Conservation (phyloP, 1,284 basidiomycete genomes). For the Sanghuangporus sanghuang region DNA sequence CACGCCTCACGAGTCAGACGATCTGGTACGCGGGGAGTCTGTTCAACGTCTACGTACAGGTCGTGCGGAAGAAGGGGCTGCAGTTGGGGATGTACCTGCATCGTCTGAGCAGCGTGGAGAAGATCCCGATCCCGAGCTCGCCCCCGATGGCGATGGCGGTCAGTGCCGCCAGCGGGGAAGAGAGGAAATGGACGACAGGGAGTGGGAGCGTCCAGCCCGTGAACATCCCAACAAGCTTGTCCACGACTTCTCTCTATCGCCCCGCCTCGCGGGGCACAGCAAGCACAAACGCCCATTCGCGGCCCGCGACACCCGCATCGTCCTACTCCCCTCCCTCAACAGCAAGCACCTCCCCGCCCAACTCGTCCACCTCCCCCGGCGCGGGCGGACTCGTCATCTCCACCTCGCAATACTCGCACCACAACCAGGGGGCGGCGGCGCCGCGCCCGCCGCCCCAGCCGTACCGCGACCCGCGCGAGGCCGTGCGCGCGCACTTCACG, state of each 20-base stretch:
- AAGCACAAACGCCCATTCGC: background rate
- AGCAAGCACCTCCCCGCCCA: conserved; percentile 17
- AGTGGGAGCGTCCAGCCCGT: background rate
- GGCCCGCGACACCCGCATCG: conserved; percentile 24
- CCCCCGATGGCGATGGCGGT: background rate
- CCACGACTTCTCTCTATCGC: conserved; percentile 11
- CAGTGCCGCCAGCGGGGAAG: background rate
- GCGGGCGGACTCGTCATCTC: conserved; percentile 32
- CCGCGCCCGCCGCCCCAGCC: conserved; percentile 50
- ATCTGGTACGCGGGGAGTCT: conserved; percentile 77
- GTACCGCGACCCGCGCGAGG: conserved; percentile 69
- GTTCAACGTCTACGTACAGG: conserved; percentile 86
- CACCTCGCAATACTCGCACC: background rate
- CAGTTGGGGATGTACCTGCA: conserved; percentile 92
- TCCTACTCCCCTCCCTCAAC: conserved; percentile 7
- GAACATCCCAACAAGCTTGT: conserved; percentile 10
- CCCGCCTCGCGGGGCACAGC: conserved; percentile 7
- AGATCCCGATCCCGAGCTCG: conserved; percentile 9
- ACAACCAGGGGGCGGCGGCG: conserved; percentile 23
- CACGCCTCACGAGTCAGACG: conserved; percentile 72
- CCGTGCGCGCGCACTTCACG: conserved; percentile 74
- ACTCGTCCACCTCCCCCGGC: conserved; percentile 6
- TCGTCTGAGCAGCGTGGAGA: conserved; percentile 71
- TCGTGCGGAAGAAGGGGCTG: conserved; percentile 53
- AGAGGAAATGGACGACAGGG: background rate